Evolutionary conservation across 2,329 filamentous ascomycete genomes (phyloP), one percentile per base, ranked within the genome.

Genomic region (Aspergillus sp.): DNA sequence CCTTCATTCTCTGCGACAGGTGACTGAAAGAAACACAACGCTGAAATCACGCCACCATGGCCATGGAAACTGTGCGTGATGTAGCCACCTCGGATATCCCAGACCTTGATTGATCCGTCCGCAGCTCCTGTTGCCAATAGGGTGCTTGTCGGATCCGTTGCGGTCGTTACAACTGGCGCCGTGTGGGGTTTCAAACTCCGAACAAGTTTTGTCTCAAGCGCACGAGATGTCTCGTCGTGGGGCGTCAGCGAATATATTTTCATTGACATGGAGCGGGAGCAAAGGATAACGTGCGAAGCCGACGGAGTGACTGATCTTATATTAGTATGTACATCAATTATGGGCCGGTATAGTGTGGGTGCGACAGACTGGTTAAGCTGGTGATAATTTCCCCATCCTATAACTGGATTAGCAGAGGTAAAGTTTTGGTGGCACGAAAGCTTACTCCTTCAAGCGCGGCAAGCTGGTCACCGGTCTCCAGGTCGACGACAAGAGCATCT

Each of bases 251-350:
- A 78, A 77, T 91, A 98, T 64, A 98, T 92, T 70, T 90, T 89
- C 92, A 98, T 96, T 6, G 92, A 93, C 55, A 97, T 82, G n/a
- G 93, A 98, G 65, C 93, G 88, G 17, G 95, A 99, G 79, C 93
- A 98, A 65, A 96, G 80, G 63, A 96, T 87, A 55, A 98, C 84
- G 74, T 97, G 91, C 25, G 91, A 92, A 8, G 87, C 91, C 60
- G 90, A 91, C 0, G 93, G 92, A 0, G 93, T 96, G 65, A 99
- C 89, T 91, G 62, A 4, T 27, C 25, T 7, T 8, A 25, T 27
- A 19, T n/a, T 25, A 46, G 53, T 44, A 25, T 33, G 37, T 45
- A 23, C 31, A 48, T 17, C 17, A 17, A 23, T 19, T 40, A 50
- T 31, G 50, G 39, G 51, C 19, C 55, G 48, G 35, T n/a, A 49